phyloP scores from a whole-genome alignment of 176 grass and related monocot genomes.

The Raddia distichophylla region DNA sequence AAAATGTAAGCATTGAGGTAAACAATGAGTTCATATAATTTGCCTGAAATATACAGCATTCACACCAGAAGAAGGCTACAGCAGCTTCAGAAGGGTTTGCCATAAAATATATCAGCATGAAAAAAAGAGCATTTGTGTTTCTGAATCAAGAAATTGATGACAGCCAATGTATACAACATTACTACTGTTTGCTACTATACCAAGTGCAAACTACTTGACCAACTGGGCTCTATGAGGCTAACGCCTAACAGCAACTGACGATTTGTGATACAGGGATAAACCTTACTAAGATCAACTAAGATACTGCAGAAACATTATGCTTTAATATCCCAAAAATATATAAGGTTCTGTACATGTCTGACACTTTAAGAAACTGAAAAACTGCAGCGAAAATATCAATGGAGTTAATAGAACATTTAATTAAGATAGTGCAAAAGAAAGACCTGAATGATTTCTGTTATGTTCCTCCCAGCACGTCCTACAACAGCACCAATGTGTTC shows the following conservation, averaged over 20 bases:
- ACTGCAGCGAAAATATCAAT: background rate
- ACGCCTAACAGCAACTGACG: background rate
- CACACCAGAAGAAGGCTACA: background rate
- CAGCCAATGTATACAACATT: background rate
- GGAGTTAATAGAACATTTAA: background rate
- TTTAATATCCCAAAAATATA: background rate
- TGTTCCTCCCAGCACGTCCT: conserved; percentile 79
- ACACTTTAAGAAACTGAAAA: background rate
- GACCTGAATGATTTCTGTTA: conserved; percentile 90
- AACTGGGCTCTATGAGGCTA: background rate
- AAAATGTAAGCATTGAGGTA: background rate
- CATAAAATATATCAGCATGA: background rate
- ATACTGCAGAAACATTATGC: background rate
- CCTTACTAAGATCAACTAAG: background rate
- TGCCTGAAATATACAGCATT: background rate
- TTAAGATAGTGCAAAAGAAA: background rate
- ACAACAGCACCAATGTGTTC: conserved; percentile 93
- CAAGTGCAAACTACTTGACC: background rate
- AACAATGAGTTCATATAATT: background rate
- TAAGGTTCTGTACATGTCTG: background rate
- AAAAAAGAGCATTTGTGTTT: background rate
- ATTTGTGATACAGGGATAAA: conserved; percentile 12
- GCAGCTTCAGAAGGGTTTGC: background rate
- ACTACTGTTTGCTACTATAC: background rate
- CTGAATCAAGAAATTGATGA: background rate